These are phyloP conservation scores for Solanum sparsipilum DNA, from an alignment of 257 asterid species.

Conservation along the genomic window DNA sequence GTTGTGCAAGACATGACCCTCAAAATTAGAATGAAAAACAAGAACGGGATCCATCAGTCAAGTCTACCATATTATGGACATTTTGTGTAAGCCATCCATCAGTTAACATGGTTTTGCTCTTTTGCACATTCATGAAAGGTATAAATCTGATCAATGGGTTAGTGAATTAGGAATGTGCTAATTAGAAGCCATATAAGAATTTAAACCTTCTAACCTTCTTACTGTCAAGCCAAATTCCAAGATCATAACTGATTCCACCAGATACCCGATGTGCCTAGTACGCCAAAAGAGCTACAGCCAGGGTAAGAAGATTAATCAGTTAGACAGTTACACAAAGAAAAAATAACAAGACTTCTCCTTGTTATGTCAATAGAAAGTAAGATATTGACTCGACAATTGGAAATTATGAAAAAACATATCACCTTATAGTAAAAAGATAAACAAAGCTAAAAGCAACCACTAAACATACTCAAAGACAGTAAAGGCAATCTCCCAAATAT, in stretches of 20 bases:
- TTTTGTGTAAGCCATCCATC: not conserved
- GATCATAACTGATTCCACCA: constrained; percentile 78
- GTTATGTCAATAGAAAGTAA: not conserved
- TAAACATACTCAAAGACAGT: not conserved
- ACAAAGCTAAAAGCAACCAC: not conserved
- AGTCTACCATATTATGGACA: not conserved
- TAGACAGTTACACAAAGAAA: not conserved
- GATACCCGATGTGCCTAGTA: constrained; percentile 77
- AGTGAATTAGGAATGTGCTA: not conserved
- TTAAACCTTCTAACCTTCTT: constrained; percentile 54
- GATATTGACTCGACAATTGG: not conserved
- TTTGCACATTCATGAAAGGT: not conserved
- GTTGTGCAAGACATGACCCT: not conserved
- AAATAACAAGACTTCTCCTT: not conserved
- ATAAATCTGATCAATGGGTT: not conserved
- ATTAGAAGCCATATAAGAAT: constrained; percentile 1
- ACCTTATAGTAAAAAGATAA: not conserved
- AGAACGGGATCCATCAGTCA: not conserved
- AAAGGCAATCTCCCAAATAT: not conserved
- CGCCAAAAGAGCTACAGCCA: constrained; percentile 84
- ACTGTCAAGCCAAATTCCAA: constrained; percentile 89
- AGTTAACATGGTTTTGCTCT: not conserved
- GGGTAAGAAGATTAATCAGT: constrained; percentile 1
- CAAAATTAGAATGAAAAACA: not conserved
- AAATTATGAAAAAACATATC: not conserved